Base-by-base conservation (phyloP, 208 protist genomes). In the Herpetomonas muscarum region DNA sequence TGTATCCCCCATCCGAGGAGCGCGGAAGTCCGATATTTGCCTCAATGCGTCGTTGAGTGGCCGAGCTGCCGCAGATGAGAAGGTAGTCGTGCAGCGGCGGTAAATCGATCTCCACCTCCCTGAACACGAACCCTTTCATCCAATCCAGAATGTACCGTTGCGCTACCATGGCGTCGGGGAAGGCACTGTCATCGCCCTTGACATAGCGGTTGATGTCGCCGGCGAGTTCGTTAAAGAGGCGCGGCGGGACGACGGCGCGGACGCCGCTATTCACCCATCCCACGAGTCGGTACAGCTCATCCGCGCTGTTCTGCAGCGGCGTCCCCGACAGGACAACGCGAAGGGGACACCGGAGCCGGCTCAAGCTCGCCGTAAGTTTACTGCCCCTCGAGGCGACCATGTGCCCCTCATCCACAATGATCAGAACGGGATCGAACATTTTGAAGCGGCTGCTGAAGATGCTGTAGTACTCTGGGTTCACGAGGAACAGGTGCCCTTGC, bases 371-470 rank as follows among this genome's bases (percentile, higher is more conserved):
- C 4, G 66, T 79, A 24, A 94, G 54, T 48, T 84, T 84, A 28
- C 59, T 88, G 3, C 72, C 75, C 53, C 79, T 86, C n/a, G 83
- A 54, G 0, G 75, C 81, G 7, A 96, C 60, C 22, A 76, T 61
- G 60, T 96, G 86, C 22, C 90, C 86, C 57, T 96, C 90, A 46
- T 96, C 90, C 3, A 92, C 69, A 46, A 96, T 81, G 17, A 93
- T 76, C 29, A 96, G 69, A n/a, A 56, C 57, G 10, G 87, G 87
- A 28, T 60, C 44, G 44, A 96, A 92, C 13, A 44, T 24, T 4
- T 55, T 58, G 30, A 85, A 72, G 34, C 79, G 81, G 9, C 49
- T 52, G 39, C 81, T 41, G 50, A 92, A 84, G n/a, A 47, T 70
- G 44, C 49, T 41, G 1, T 91, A 41, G 34, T 79, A 85, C 61